Evolutionary conservation across 2,329 filamentous ascomycete genomes (phyloP), one percentile per base, ranked within the genome.

Genomic region (Diaporthe destruens): DNA sequence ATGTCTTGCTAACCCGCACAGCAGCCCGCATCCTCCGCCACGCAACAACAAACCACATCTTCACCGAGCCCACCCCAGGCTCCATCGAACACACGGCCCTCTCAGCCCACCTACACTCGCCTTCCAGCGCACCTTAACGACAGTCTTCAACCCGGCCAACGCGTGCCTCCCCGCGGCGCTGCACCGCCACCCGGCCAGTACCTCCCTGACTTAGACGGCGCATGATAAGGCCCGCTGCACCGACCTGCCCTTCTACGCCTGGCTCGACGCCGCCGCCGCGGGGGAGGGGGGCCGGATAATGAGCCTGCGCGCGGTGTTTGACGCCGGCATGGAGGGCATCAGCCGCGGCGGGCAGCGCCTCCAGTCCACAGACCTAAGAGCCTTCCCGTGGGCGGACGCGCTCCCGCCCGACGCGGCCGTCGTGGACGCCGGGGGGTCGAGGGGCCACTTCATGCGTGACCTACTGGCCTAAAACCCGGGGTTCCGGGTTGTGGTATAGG

Each of bases 401-500:
- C 1, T 34, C 9, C 42, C 59, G 0, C 6, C 18, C 6, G n/a
- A 7, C 6, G 66, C 66, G 25, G 32, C 55, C 8, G 68, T 71
- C 7, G 68, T 71, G 2, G 68, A 71, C 14, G 54, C 65, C 23
- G 68, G 68, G 1, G 68, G 68, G 34, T 57, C 51, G 9, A 1
- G 54, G 25, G 68, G 68, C 14, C 68, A 59, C 23, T 59, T 51
- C 8, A 34, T 20, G 18, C 34, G 56, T 11, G 69, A 57, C 36
- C 39, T 66, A 1, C 32, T 12, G 6, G 36, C n/a, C 34, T 0
- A 29, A 39, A 29, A 63, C 49, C 55, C 56, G 1, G 16, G 8
- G 23, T 55, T 71, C 29, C 29, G n/a, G 20, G 49, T 47, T 2
- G 55, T 66, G 14, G 69, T 71, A 32, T 56, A 71, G 55, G 69